A percentile compares a stretch with the other conserved stretches of the same genome.
Evolutionary conservation across 2,329 filamentous ascomycete species (phyloP).

Genomic region (Penicillium freii): DNA sequence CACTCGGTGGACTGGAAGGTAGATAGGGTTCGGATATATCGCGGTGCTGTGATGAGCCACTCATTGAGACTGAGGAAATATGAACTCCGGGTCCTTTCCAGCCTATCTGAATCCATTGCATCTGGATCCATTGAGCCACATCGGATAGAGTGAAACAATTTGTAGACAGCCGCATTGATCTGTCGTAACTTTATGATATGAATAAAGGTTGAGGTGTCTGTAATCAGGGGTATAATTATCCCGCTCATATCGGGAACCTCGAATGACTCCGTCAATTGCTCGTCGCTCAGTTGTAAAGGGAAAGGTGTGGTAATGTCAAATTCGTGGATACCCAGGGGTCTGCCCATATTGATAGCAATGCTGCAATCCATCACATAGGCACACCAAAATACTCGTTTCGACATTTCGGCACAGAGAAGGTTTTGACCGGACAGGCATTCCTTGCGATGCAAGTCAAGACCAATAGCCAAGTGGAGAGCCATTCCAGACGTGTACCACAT

Average conservation of each 20-base stretch:
- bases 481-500: constrained; percentile 26
- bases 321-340: constrained; percentile 25
- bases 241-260: too few species aligned
- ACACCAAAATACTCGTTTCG: constrained; percentile 27
- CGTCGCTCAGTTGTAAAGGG: constrained; percentile 18
- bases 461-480: constrained; percentile 22
- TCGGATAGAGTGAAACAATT: constrained; percentile 16
- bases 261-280: constrained; percentile 10
- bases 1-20: too few species aligned
- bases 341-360: constrained; percentile 27
- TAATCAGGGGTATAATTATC: not conserved
- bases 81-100: too few species aligned
- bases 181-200: constrained; percentile 27
- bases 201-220: constrained; percentile 26
- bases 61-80: too few species aligned
- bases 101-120: too few species aligned
- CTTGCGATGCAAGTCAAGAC: constrained; percentile 22
- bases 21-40: too few species aligned
- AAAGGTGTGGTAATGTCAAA: constrained; percentile 24
- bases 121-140: not conserved
- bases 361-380: constrained; percentile 27
- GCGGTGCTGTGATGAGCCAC: too few species aligned
- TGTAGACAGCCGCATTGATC: constrained; percentile 25
- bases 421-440: constrained; percentile 15
- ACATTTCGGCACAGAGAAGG: constrained; percentile 20